Evolutionary conservation across 306 rosid genomes (phyloP).

Genomic region (Cucumis sativus): Cucumber_9930_V3 NC_026657.2:7615501-7616000

Average conservation of each 20-base stretch:
- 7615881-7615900: conserved; percentile 32
- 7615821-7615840: not conserved
- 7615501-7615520: conserved; percentile 55
- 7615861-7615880: conserved; percentile 9
- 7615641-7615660: conserved; percentile 12
- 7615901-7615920: conserved; percentile 55
- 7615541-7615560: conserved; percentile 15
- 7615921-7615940: conserved; percentile 70
- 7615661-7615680: conserved; percentile 92
- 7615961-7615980: conserved; percentile 17
- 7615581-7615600: conserved; percentile 95
- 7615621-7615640: conserved; percentile 49
- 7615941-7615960: conserved; percentile 67
- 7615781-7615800: not conserved
- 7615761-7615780: conserved; percentile 67
- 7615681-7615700: conserved; percentile 45
- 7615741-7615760: conserved; percentile 45
- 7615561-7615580: conserved; percentile 43
- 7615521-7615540: conserved; percentile 29
- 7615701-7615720: conserved; percentile 68
- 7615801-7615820: not conserved
- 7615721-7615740: conserved; percentile 55
- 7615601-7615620: conserved; percentile 59
- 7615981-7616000: not conserved
- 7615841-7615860: conserved; percentile 5